Base-by-base conservation (phyloP, 1,284 basidiomycete species). In the Microbotryum violaceum region DNA sequence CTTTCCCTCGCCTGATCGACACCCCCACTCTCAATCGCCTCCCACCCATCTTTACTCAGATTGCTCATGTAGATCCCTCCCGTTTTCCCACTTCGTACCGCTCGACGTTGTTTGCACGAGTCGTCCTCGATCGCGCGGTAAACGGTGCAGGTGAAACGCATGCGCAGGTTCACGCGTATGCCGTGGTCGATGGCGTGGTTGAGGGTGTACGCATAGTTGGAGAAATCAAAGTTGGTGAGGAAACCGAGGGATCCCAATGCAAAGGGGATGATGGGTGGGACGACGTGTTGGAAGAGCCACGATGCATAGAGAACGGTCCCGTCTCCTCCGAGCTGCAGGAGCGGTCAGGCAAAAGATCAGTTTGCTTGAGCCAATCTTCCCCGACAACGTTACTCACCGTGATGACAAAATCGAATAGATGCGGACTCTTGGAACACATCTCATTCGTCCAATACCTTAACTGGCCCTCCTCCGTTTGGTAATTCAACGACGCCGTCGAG, bases 241-340 rank as follows among this genome's bases (percentile, higher is more conserved):
- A 99, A 98, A 14, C 96, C 96, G 25, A 99, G 83, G 10, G 94
- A 98, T 49, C 96, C 96, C n/a, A 98, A 83, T 0, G 96, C 92
- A 75, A 98, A 98, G 0, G 96, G 87, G 29, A 99, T 84, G 46
- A 98, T 91, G 6, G 96, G 96, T 14, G 96, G 96, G 14, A 98
- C 96, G 72, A 97, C 91, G 67, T 86, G 85, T 75, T 98, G 96
- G 81, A 99, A 99, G 44, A 99, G 81, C 96, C 96, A 98, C 5
- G 96, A 98, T 6, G 96, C 97, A 79, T 97, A 98, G 23, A 99
- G 82, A 1, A 98, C 94, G 0, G 96, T 99, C 14, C 96, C 96
- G 74, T 99, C 96, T 20, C 96, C 96, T 51, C 96, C 96, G 63
- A 96, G 86, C 87, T 93, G 70, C 60, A 42, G 42, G 7, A 50